A percentile compares a stretch with the other conserved stretches of the same genome.
phyloP scores from a whole-genome alignment of 1,139 yeast species.

The Blastobotrys buckinghamii region DNA sequence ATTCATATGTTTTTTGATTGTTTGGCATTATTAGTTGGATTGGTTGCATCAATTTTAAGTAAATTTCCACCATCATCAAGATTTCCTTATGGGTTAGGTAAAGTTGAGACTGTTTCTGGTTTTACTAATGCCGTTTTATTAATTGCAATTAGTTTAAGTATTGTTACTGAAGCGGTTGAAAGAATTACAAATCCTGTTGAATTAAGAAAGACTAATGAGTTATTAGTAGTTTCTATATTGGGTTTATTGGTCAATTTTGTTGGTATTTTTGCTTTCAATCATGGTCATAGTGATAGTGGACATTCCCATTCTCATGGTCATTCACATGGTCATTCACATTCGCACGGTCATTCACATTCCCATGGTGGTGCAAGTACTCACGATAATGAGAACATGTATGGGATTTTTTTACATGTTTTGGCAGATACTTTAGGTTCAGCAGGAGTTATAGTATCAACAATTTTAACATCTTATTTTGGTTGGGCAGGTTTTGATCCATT shows the following conservation, averaged over 20 bases:
- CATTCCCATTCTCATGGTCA: constrained; percentile 34
- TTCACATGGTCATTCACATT: constrained; percentile 20
- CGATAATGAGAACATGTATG: constrained; percentile 83
- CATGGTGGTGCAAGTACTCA: constrained; percentile 22
- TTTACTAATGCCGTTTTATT: constrained; percentile 88
- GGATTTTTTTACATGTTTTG: constrained; percentile 83
- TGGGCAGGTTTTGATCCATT: constrained; percentile 80
- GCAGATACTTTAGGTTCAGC: constrained; percentile 97
- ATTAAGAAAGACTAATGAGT: constrained; percentile 76
- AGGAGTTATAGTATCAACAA: constrained; percentile 86
- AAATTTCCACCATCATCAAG: constrained; percentile 56
- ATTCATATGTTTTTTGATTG: constrained; percentile 96
- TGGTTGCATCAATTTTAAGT: constrained; percentile 70
- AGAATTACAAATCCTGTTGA: constrained; percentile 72
- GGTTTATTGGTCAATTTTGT: constrained; percentile 86
- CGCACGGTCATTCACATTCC: constrained; percentile 17
- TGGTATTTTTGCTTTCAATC: constrained; percentile 92
- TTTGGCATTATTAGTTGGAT: constrained; percentile 79
- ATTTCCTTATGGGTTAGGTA: constrained; percentile 80
- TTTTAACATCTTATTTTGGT: constrained; percentile 40
- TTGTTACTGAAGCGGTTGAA: constrained; percentile 79
- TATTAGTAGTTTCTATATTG: constrained; percentile 72
- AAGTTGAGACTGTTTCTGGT: constrained; percentile 89
- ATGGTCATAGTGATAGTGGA: constrained; percentile 53
- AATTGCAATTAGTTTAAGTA: constrained; percentile 84